Evolutionary conservation across 2,329 filamentous ascomycete species (phyloP).

Genomic region (Simplicillium sp.): DNA sequence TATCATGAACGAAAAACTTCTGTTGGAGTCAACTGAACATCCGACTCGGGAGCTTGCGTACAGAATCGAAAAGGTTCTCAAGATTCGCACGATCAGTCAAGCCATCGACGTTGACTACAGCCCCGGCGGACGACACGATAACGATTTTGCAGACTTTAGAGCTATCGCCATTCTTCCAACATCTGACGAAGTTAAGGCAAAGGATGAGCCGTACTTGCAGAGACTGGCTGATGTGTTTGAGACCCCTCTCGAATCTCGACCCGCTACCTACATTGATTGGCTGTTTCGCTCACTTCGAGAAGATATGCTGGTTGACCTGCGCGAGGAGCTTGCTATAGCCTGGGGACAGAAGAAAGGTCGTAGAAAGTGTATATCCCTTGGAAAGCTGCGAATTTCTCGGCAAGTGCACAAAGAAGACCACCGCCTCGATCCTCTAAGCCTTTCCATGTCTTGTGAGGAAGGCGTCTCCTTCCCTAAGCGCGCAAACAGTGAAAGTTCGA

Average conservation of each 20-base stretch:
- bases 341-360: too few relatives aligned
- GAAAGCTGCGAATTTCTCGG: too few relatives aligned
- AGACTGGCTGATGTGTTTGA: constrained; percentile 38
- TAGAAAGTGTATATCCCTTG: too few relatives aligned
- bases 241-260: constrained; percentile 13
- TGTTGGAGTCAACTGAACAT: too few relatives aligned
- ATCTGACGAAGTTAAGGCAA: constrained; percentile 49
- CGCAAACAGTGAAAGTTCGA: too few relatives aligned
- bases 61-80: constrained; percentile 27
- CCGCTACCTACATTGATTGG: constrained; percentile 53
- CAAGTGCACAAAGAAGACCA: too few relatives aligned
- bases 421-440: too few relatives aligned
- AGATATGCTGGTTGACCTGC: constrained; percentile 59
- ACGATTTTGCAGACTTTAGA: constrained; percentile 55
- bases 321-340: constrained; percentile 47
- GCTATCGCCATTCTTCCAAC: constrained; percentile 58
- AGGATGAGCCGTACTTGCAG: constrained; percentile 43
- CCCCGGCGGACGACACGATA: constrained; percentile 64
- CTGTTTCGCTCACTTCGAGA: constrained; percentile 64
- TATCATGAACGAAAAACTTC: too few relatives aligned
- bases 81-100: constrained; percentile 15
- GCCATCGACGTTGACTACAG: constrained; percentile 7
- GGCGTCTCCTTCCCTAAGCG: too few relatives aligned
- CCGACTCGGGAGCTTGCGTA: constrained; percentile 18
- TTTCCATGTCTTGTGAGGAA: too few relatives aligned